Percentiles rank a stretch among this genome's conserved stretches.
Conservation (phyloP, 352 stramenopile species). For the Phytophthora fragariaefolia region DNA sequence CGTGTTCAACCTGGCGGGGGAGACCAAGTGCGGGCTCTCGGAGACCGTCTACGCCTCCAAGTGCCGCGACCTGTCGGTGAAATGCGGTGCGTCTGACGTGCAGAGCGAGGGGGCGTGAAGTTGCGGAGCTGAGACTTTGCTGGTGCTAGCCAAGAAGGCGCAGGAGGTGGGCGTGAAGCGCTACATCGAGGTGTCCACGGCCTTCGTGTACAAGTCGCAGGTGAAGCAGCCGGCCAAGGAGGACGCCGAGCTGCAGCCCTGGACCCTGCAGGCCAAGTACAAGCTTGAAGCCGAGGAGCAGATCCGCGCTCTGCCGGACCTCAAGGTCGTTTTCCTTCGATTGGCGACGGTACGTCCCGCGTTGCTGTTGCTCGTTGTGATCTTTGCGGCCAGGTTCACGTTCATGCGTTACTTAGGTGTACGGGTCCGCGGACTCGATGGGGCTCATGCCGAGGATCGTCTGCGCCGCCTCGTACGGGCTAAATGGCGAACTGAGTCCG, state of each 20-base stretch:
- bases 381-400: neutral
- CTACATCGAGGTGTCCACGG: conserved; percentile 87
- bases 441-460: conserved; percentile 89
- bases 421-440: conserved; percentile 78
- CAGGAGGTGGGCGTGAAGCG: conserved; percentile 74
- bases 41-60: conserved; percentile 85
- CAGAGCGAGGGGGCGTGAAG: neutral
- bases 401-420: conserved; percentile 51
- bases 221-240: conserved; percentile 72
- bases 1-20: conserved; percentile 85
- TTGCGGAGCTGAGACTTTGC: neutral
- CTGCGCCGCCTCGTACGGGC: conserved; percentile 78
- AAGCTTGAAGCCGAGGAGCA: conserved; percentile 85
- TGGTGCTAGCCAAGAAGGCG: conserved; percentile 59
- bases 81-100: conserved; percentile 64
- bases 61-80: conserved; percentile 84
- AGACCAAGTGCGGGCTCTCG: conserved; percentile 82
- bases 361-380: neutral
- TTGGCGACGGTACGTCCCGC: conserved; percentile 59
- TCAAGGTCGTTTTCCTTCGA: conserved; percentile 82
- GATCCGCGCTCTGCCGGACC: conserved; percentile 57
- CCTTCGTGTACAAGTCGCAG: conserved; percentile 91
- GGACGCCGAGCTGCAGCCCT: conserved; percentile 68
- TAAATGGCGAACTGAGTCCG: neutral
- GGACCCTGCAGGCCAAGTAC: conserved; percentile 88